Base-by-base conservation (phyloP, 1,139 yeast species). In the Debaryomycetaceae sp. region DNA sequence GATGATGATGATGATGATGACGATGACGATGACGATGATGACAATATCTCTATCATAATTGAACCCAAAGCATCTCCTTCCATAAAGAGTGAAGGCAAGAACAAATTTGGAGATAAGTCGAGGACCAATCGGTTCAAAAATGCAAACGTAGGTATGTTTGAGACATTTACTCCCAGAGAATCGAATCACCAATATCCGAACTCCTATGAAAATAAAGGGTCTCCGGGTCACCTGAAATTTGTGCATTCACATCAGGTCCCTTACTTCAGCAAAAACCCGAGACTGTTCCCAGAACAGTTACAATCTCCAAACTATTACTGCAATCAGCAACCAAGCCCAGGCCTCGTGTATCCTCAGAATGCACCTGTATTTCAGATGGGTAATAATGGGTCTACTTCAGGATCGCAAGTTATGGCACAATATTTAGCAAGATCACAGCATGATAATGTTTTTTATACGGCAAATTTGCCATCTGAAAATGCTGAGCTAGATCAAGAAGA, bases 321-420 rank as follows among this genome's bases (percentile, higher is more conserved):
- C 11, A 11, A 11, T 22, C 26, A 3, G 4, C 26, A 22, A 8
- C 26, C 26, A 22, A 22, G 11, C 11, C 11, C 26, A 22, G 11
- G 11, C 2, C 11, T 11, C 11, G 26, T 11, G 11, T 8, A 18
- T 19, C 41, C 34, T 19, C 38, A 34, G 17, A 26, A 24, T 30
- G 36, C 34, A 7, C 24, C 43, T 16, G 35, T 31, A 5, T 19
- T 35, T 30, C 36, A 31, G 37, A 33, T 40, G 18, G 39, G 39
- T 30, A 48, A 47, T 38, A 44, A 51, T 3, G 61, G 56, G 44
- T 60, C 75, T 2, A 70, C 78, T 9, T 78, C 83, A 6, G 89
- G 89, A 4, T 79, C 86, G 1, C 86, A 81, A 51, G 87, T 83
- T 6, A 81, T 84, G 86, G 84, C 87, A 0, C 89, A 83, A 55